Percentiles rank a stretch among this genome's conserved stretches.
These are phyloP conservation scores for Tylopilus sp. DNA, from an alignment of 1,284 basidiomycete genomes.

Conservation along the genomic window DNA sequence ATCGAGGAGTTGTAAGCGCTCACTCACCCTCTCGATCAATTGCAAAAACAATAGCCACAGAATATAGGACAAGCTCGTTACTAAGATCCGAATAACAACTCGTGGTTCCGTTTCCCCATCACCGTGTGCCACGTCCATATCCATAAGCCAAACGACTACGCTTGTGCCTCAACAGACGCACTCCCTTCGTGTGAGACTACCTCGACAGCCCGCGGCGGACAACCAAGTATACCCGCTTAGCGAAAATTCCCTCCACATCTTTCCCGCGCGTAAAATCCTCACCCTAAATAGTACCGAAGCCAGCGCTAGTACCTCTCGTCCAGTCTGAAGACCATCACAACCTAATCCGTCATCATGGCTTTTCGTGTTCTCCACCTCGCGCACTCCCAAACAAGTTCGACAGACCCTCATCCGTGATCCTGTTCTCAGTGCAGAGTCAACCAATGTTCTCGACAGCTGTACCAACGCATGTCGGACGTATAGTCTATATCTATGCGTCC, in stretches of 20 bases:
- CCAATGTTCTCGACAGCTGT: conserved; percentile 44
- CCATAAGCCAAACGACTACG: too few relatives aligned
- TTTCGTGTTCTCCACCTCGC: conserved; percentile 25
- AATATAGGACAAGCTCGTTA: too few relatives aligned
- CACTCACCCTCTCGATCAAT: too few relatives aligned
- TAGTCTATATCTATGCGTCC: conserved; percentile 38
- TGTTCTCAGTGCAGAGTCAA: conserved; percentile 16
- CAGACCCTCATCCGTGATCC: not conserved
- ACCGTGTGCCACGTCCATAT: too few relatives aligned
- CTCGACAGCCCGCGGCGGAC: not conserved
- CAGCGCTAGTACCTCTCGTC: not conserved
- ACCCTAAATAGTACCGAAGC: not conserved
- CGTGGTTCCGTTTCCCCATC: too few relatives aligned
- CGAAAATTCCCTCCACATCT: not conserved
- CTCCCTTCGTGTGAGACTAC: conserved; percentile 3
- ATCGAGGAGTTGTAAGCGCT: too few relatives aligned
- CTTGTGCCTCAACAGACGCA: too few relatives aligned
- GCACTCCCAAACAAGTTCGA: conserved; percentile 29
- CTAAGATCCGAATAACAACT: too few relatives aligned
- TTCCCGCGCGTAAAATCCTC: not conserved
- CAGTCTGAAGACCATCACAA: not conserved
- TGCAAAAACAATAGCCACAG: too few relatives aligned
- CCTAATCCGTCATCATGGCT: conserved; percentile 8
- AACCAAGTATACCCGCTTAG: not conserved
- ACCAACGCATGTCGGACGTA: conserved; percentile 42